Base-by-base conservation (phyloP, 495 filamentous ascomycete genomes). In the Neurospora intermedia region DNA sequence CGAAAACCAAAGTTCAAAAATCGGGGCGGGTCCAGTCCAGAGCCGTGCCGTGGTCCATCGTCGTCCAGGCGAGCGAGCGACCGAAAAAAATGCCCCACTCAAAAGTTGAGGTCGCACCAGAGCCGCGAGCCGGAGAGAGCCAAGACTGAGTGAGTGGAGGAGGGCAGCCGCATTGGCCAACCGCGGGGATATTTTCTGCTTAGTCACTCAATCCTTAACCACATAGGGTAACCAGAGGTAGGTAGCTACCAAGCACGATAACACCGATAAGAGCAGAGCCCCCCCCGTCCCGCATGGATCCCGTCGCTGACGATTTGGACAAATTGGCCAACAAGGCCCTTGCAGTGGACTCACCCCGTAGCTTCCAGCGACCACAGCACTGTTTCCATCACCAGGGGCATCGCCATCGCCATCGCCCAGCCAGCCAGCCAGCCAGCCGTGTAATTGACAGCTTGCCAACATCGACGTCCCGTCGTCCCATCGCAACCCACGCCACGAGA, bases 241-340 rank as follows among this genome's bases (percentile, higher is more conserved):
- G 27, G 27, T 27, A n/a, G 8, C 35, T 16, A 5, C 15, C 18
- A 20, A 43, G 35, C 42, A 82, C 77, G 78, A 46, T 71, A 74
- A 46, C 70, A 15, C 9, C 23, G 4, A 59, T 13, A 48, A 8
- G 16, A 16, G 35, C 35, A 6, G 35, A 38, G 41, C n/a, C 16
- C 38, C 42, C 42, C 16, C 23, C 35, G 4, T 38, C 35, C 35
- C 35, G 35, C 35, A 38, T 38, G 18, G 40, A 35, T 3, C 4
- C 43, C 6, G 11, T 35, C 31, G 18, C 70, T 35, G 16, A 38
- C 62, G n/a, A 38, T 46, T 18, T 71, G 48, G 35, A 59, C 20
- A 72, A 75, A 43, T 71, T 77, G 76, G 76, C 76, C 76, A 77
- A 70, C 76, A 74, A 75, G 71, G 45, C 70, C 69, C 69, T 23